Base-by-base conservation (phyloP, 2,329 filamentous ascomycete genomes). In the Lasiodiplodia sp. region DNA sequence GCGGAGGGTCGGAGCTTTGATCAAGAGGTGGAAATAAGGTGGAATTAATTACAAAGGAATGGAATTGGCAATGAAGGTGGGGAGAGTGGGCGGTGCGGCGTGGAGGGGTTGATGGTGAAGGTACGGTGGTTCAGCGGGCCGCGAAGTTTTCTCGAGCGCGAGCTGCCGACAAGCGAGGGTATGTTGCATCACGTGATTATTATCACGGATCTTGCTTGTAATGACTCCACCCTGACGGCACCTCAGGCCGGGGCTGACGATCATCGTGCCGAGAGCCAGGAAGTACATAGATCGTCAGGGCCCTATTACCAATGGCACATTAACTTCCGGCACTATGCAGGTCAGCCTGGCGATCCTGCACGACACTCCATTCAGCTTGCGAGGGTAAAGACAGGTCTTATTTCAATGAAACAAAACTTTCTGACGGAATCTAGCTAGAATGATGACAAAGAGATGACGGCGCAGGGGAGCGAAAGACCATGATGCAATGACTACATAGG, bases 1-100 rank as follows among this genome's bases (percentile, higher is more conserved):
- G 38, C 51, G 51, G 68, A 2, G 31, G 44, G 21, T 16, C 21
- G 2, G 28, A 28, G 21, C 44, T 21, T 47, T 8, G 44, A 6
- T 34, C 44, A 56, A 11, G 23, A 34, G 53, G 34, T 10, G 31
- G 25, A 47, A 31, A 62, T 28, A 31, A 14, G n/a, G 60, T 34
- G 70, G 69, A 12, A 38, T 73, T 72, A 73, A 69, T 57, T 66
- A 66, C 21, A 55, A 49, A 57, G 70, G 64, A 52, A 71, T 18
- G 52, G 47, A 68, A 72, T 52, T 65, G 62, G 62, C 28, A 23
- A 28, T 7, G 23, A 47, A 34, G n/a, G 34, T n/a, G 57, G 44
- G 65, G 52, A 52, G 69, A 31, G 53, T 56, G 63, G 58, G 69
- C 34, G 49, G 63, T 37, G 68, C 71, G 69, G 25, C 58, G 66